Percentiles rank a stretch among this genome's conserved stretches.
These are phyloP conservation scores for Solanum okadae DNA, from an alignment of 257 asterid species.

Conservation along the genomic window DNA sequence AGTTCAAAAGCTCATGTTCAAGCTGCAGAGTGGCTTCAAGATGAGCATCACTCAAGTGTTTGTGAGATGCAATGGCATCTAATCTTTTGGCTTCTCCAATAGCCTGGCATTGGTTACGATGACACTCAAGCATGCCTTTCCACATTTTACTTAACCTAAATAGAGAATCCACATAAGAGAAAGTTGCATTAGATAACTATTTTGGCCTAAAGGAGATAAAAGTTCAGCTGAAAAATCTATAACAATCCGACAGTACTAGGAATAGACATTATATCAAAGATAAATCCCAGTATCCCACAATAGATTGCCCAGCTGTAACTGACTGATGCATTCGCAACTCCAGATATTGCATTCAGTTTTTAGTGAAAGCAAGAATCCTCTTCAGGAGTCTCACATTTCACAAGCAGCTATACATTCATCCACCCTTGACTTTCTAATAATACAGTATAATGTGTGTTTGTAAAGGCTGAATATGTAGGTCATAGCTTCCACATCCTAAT, in stretches of 20 bases:
- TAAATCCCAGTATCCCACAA: background rate
- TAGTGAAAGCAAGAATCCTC: background rate
- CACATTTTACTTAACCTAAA: slow-evolving; percentile 77
- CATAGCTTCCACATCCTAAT: background rate
- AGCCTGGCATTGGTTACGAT: slow-evolving; percentile 75
- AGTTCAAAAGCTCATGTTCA: slow-evolving; percentile 64
- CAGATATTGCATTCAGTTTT: background rate
- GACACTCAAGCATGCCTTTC: slow-evolving; percentile 92
- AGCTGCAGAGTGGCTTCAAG: slow-evolving; percentile 80
- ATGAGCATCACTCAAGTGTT: slow-evolving; percentile 64
- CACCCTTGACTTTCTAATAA: background rate
- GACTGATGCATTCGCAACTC: background rate
- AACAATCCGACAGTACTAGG: background rate
- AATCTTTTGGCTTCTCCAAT: slow-evolving; percentile 69
- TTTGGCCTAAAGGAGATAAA: background rate
- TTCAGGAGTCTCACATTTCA: background rate
- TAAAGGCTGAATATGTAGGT: background rate
- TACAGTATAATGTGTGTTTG: background rate
- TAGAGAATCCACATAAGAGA: background rate
- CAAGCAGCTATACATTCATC: background rate
- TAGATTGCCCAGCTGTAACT: background rate
- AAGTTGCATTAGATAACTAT: background rate
- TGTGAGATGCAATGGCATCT: slow-evolving; percentile 62
- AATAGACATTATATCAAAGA: background rate
- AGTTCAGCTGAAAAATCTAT: background rate